Evolutionary conservation across 352 stramenopile species (phyloP).

Genomic region (Pythium aristosporum): DNA sequence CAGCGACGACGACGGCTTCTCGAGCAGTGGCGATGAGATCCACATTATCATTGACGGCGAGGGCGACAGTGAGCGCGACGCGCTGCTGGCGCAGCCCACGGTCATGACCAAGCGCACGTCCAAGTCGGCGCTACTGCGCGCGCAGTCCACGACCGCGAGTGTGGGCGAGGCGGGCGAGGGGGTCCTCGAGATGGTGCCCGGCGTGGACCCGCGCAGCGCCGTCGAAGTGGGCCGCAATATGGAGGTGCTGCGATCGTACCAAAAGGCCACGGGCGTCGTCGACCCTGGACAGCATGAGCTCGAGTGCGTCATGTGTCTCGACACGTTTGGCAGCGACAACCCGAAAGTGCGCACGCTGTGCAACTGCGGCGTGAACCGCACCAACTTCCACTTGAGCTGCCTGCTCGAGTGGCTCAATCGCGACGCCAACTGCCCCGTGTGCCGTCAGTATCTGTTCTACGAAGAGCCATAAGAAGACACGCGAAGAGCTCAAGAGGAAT

Average conservation of each 20-base stretch:
- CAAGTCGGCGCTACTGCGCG: slow-evolving; percentile 19
- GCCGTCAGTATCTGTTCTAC: slow-evolving; percentile 84
- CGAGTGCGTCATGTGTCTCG: slow-evolving; percentile 75
- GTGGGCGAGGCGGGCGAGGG: not conserved
- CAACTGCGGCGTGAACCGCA: slow-evolving; percentile 88
- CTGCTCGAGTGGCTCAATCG: slow-evolving; percentile 87
- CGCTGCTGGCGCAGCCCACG: slow-evolving; percentile 5
- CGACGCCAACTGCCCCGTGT: slow-evolving; percentile 83
- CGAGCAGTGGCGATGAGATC: slow-evolving; percentile 25
- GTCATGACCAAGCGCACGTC: slow-evolving; percentile 29
- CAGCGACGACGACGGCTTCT: slow-evolving; percentile 7
- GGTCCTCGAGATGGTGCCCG: slow-evolving; percentile 1
- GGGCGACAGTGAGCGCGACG: slow-evolving; percentile 19
- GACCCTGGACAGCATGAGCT: slow-evolving; percentile 65
- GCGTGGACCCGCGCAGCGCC: slow-evolving; percentile 15
- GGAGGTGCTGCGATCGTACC: slow-evolving; percentile 66
- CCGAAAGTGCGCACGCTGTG: slow-evolving; percentile 85
- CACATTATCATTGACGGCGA: slow-evolving; percentile 45
- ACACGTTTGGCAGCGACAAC: slow-evolving; percentile 41
- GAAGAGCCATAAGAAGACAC: slow-evolving; percentile 56
- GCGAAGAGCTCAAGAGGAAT: not conserved
- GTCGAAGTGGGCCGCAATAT: slow-evolving; percentile 32
- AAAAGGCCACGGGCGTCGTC: slow-evolving; percentile 59
- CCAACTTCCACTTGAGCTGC: slow-evolving; percentile 89
- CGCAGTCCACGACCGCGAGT: not conserved